A percentile compares a stretch with the other conserved stretches of the same genome.
Evolutionary conservation across 2,329 filamentous ascomycete genomes (phyloP).

Genomic region (Tympanopsis confertula): DNA sequence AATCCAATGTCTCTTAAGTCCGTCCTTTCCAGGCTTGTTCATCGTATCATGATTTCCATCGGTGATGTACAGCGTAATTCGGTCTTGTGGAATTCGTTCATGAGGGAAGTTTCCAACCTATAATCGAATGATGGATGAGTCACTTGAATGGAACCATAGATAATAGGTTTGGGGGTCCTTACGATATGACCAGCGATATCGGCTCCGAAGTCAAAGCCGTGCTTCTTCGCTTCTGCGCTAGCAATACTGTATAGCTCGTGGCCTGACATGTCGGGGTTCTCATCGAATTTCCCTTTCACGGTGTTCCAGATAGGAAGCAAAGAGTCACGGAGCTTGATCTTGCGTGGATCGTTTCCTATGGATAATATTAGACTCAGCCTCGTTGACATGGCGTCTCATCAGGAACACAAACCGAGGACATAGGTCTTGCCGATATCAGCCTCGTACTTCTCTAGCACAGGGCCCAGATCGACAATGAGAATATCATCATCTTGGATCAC

Average conservation of each 20-base stretch:
- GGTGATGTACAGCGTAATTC: conserved; percentile 29
- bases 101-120: conserved; percentile 37
- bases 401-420: conserved; percentile 34
- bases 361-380: too few relatives aligned
- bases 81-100: conserved; percentile 35
- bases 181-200: conserved; percentile 30
- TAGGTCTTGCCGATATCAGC: conserved; percentile 40
- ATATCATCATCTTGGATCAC: conserved; percentile 34
- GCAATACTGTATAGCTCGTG: conserved; percentile 32
- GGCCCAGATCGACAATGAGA: conserved; percentile 36
- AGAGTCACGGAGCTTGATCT: conserved; percentile 28
- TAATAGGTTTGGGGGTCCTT: too few relatives aligned
- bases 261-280: conserved; percentile 31
- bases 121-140: too few relatives aligned
- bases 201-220: conserved; percentile 31
- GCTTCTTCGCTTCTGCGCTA: conserved; percentile 18
- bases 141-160: too few relatives aligned
- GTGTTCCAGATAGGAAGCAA: conserved; percentile 31
- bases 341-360: conserved; percentile 29
- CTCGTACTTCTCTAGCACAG: conserved; percentile 39
- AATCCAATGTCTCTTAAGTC: conserved; percentile 33
- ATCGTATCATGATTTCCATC: conserved; percentile 29
- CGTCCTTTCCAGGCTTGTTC: conserved; percentile 22
- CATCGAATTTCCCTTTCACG: conserved; percentile 25
- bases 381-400: too few relatives aligned